Percentiles rank a stretch among this genome's conserved stretches.
phyloP scores from a whole-genome alignment of 2,329 filamentous ascomycete genomes.

The Colletotrichum tropicale region DNA sequence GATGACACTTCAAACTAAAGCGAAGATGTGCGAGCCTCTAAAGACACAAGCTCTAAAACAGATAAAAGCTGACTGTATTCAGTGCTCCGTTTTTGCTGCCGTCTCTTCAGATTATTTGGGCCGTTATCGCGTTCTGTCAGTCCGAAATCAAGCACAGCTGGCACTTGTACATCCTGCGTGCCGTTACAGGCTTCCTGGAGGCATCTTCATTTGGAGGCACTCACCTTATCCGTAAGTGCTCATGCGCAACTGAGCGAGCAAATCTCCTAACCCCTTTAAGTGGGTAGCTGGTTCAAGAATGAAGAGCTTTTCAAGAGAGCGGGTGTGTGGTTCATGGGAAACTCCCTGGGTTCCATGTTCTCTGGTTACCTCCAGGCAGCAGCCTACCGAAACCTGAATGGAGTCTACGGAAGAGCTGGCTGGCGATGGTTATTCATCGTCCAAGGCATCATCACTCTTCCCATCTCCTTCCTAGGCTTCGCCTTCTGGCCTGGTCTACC shows the following conservation, averaged over 20 bases:
- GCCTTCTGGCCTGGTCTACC: slow-evolving; percentile 39
- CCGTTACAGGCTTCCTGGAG: slow-evolving; percentile 23
- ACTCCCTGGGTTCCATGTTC: slow-evolving; percentile 58
- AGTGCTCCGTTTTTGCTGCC: slow-evolving; percentile 28
- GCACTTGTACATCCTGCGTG: slow-evolving; percentile 28
- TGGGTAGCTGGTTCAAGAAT: slow-evolving; percentile 48
- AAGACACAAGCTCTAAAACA: not conserved
- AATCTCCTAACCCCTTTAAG: slow-evolving; percentile 28
- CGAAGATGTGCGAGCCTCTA: slow-evolving; percentile 23
- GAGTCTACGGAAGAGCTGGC: slow-evolving; percentile 43
- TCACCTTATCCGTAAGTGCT: slow-evolving; percentile 29
- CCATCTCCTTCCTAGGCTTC: slow-evolving; percentile 21
- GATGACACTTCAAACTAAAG: slow-evolving; percentile 31
- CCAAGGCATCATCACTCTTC: slow-evolving; percentile 33
- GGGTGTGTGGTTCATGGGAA: slow-evolving; percentile 52
- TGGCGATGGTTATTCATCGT: slow-evolving; percentile 47
- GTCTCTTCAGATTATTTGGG: slow-evolving; percentile 26
- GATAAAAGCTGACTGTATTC: not conserved
- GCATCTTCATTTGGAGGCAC: slow-evolving; percentile 30
- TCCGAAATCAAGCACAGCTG: slow-evolving; percentile 26
- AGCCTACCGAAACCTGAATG: slow-evolving; percentile 56
- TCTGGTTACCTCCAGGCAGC: slow-evolving; percentile 61
- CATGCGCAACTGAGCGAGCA: not conserved
- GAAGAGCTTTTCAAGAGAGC: slow-evolving; percentile 52
- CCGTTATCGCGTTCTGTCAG: slow-evolving; percentile 29